Conservation (phyloP, 306 rosid species). For the Rosa lucieae region DNA sequence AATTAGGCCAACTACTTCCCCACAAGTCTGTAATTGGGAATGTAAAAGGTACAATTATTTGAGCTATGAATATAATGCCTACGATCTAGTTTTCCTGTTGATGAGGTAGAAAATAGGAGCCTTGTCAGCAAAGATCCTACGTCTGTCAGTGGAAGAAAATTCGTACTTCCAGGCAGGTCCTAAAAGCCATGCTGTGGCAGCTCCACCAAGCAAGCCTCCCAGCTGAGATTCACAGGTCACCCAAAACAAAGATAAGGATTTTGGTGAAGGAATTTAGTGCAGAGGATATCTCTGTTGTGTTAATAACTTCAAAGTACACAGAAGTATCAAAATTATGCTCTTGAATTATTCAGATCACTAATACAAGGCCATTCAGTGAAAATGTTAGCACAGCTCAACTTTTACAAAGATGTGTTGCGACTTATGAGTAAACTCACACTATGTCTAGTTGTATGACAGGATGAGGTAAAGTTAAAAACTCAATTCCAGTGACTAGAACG, state of each 20-base stretch:
- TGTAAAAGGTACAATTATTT: neutral
- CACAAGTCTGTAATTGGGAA: neutral
- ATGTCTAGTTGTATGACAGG: neutral
- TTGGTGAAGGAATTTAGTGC: neutral
- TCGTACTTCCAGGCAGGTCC: conserved; percentile 83
- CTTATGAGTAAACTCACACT: neutral
- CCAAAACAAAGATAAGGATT: neutral
- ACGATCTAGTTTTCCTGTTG: conserved; percentile 40
- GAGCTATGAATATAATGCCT: neutral
- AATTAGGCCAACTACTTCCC: neutral
- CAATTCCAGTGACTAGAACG: neutral
- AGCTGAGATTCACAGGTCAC: conserved; percentile 43
- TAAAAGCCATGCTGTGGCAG: conserved; percentile 76
- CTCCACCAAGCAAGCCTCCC: conserved; percentile 89
- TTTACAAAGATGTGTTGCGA: neutral
- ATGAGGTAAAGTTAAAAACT: neutral
- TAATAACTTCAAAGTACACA: neutral
- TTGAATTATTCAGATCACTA: neutral
- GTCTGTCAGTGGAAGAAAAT: conserved; percentile 46
- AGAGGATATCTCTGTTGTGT: too few species aligned
- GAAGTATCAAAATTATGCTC: neutral
- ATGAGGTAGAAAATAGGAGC: conserved; percentile 72
- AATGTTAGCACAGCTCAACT: neutral
- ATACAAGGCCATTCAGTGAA: neutral
- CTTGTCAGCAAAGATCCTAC: conserved; percentile 50